Base-by-base conservation (phyloP, 129 eudicot genomes). In the Ambrosia trifida region DNA sequence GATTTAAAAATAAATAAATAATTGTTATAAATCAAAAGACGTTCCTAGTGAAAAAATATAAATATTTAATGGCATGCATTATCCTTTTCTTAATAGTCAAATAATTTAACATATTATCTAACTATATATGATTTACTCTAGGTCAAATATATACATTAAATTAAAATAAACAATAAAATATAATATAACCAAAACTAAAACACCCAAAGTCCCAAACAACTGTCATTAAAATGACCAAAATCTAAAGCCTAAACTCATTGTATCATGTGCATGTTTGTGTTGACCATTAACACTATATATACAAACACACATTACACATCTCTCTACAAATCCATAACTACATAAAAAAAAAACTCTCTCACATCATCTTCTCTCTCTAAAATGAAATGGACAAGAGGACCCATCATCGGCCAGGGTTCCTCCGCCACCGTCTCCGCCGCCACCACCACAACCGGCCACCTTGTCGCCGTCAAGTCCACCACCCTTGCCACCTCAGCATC, bases 401-500 rank as follows among this genome's bases (percentile, higher is more conserved):
- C 85, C 20, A 52, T 58, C 18, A 72, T 92, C 67, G 96, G 98
- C 73, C 83, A 83, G 2, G 96, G 98, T 64, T 74, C 91, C 74
- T 56, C 91, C 83, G 98, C 98, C 82, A 77, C 78, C 13, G 96
- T 92, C 66, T 88, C 86, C 11, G 62, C 85, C 28, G 98, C 91
- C 75, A 81, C 85, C 83, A 57, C 82, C 67, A 2, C 69, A 72
- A 3, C 89, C 78, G 89, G 95, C 13, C 82, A 79, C 16, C 59
- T 79, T 19, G 57, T 92, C n/a, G 96, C 95, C 19, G 96, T 85
- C 66, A 92, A 92, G 49, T 92, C 98, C 43, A 46, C 80, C 60
- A 76, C 81, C 19, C 82, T 81, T 33, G 77, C 88, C 30, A 76
- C 66, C 60, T 88, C 97, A 2, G 7, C 11, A 19, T 58, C 58